These are phyloP conservation scores for Debaryomyces castellii DNA, from an alignment of 805 yeast species.

Conservation along the genomic window DNA sequence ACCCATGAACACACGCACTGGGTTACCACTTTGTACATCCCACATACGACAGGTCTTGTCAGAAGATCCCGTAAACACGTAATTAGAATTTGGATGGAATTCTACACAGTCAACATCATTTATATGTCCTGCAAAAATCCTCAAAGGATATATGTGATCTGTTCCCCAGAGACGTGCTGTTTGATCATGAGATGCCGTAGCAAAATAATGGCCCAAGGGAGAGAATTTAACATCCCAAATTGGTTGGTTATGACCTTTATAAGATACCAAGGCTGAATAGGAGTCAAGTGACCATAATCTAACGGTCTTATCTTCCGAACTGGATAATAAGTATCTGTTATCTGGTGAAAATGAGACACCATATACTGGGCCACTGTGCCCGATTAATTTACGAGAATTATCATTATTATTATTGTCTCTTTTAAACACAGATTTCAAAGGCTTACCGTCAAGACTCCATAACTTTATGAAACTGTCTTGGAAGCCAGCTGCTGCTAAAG, in stretches of 20 bases:
- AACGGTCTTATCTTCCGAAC: constrained; percentile 90
- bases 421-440: constrained; percentile 61
- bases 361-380: constrained; percentile 94
- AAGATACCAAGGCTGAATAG: constrained; percentile 83
- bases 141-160: constrained; percentile 92
- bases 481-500: constrained; percentile 90
- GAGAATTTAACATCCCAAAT: constrained; percentile 96
- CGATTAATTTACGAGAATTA: constrained; percentile 63
- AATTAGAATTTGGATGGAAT: constrained; percentile 95
- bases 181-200: constrained; percentile 97
- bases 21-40: constrained; percentile 87
- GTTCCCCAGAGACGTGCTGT: constrained; percentile 98
- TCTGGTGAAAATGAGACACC: constrained; percentile 91
- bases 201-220: constrained; percentile 95
- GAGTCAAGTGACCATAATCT: constrained; percentile 94
- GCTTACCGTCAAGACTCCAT: constrained; percentile 93
- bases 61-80: constrained; percentile 90
- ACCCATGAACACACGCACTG: constrained; percentile 90
- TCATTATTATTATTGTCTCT: constrained; percentile 50
- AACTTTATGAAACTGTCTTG: constrained; percentile 87
- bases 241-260: constrained; percentile 94
- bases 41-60: constrained; percentile 98
- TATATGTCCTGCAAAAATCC: constrained; percentile 96
- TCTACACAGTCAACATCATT: constrained; percentile 94
- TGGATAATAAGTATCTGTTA: constrained; percentile 71